These are phyloP conservation scores for Malassezia restricta DNA, from an alignment of 1,284 basidiomycete species.

Conservation along the genomic window DNA sequence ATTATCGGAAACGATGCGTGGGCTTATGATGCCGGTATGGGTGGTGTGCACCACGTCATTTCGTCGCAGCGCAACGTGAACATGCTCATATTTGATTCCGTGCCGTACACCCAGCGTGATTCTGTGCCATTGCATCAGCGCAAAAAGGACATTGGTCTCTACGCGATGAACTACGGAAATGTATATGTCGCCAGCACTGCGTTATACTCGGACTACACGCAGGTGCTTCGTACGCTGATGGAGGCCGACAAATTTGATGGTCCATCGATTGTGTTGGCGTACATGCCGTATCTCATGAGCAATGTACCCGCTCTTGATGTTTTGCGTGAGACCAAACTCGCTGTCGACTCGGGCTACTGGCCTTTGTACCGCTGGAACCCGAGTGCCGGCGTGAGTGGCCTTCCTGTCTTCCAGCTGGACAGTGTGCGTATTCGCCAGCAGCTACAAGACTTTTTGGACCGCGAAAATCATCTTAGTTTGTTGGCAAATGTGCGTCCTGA, in stretches of 20 bases:
- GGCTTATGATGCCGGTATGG: constrained; percentile 93
- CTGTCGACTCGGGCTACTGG: constrained; percentile 94
- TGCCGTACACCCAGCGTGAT: constrained; percentile 65
- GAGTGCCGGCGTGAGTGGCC: constrained; percentile 60
- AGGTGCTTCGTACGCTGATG: constrained; percentile 78
- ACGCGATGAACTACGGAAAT: constrained; percentile 96
- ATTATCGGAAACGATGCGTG: constrained; percentile 95
- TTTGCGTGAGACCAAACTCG: constrained; percentile 90
- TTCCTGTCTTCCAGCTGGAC: constrained; percentile 77
- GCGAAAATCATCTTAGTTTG: constrained; percentile 89
- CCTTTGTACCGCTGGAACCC: constrained; percentile 98
- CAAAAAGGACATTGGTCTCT: constrained; percentile 49
- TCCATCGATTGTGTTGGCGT: constrained; percentile 83
- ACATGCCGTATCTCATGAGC: constrained; percentile 71
- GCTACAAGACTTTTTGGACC: constrained; percentile 84
- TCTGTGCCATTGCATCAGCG: constrained; percentile 38
- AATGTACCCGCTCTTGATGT: constrained; percentile 65
- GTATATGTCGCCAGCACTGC: constrained; percentile 92
- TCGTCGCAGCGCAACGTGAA: constrained; percentile 84
- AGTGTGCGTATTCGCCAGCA: constrained; percentile 88
- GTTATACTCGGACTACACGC: constrained; percentile 86
- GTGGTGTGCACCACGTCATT: constrained; percentile 85
- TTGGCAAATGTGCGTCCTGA: constrained; percentile 65
- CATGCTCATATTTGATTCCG: constrained; percentile 82
- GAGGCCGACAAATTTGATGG: constrained; percentile 85